These are phyloP conservation scores for Fusarium xylarioides DNA, from an alignment of 2,329 filamentous ascomycete species.

Conservation along the genomic window DNA sequence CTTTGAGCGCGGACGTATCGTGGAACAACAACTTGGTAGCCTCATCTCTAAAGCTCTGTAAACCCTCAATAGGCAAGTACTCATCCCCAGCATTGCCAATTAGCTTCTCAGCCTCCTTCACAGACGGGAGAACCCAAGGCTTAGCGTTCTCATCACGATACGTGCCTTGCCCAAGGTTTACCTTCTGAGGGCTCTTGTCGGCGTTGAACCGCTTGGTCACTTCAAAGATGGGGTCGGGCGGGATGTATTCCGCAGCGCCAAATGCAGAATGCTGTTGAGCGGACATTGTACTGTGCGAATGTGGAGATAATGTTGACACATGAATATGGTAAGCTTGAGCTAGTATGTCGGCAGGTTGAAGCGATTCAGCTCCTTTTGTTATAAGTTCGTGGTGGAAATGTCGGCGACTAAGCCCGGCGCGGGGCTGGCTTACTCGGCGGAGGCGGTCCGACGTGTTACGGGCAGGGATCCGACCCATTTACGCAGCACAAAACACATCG, in stretches of 20 bases:
- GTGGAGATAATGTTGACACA: not conserved
- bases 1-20: conserved; percentile 36
- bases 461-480: not conserved
- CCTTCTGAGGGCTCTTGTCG: conserved; percentile 46
- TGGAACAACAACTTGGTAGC: conserved; percentile 47
- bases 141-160: conserved; percentile 51
- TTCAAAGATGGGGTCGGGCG: conserved; percentile 48
- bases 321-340: too few species aligned
- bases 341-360: not conserved
- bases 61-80: conserved; percentile 50
- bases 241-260: conserved; percentile 36
- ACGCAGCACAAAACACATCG: not conserved
- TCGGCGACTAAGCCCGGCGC: not conserved
- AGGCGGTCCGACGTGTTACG: not conserved
- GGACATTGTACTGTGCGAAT: not conserved
- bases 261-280: conserved; percentile 26
- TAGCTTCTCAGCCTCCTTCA: conserved; percentile 39
- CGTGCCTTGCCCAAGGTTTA: conserved; percentile 51
- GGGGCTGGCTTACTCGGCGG: not conserved
- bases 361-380: not conserved
- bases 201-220: conserved; percentile 46
- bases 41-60: conserved; percentile 45
- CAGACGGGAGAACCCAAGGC: conserved; percentile 52
- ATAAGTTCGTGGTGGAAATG: not conserved
- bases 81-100: conserved; percentile 45